Evolutionary conservation across 148 eudicot species (phyloP), one percentile per base, ranked within the genome.

Genomic region (Rhododendron molle): DNA sequence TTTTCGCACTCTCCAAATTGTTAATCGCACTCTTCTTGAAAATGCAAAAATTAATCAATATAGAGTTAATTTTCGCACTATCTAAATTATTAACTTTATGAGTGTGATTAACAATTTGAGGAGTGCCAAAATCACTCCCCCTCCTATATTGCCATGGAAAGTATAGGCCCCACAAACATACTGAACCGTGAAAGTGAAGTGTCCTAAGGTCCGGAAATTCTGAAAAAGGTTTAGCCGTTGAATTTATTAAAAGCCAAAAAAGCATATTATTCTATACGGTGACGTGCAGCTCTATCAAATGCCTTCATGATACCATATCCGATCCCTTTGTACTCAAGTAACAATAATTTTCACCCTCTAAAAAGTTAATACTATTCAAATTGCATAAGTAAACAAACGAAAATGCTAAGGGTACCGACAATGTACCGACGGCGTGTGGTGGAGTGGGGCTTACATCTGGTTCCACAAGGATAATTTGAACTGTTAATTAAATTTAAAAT

Each of bases 241-340:
- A 73, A 89, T 85, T 82, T 54, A 28, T 12, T 46, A 15, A 80
- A 43, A 14, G 26, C 72, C 58, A 78, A 44, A 47, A 40, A 23
- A 73, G 49, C 80, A 5, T 83, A 78, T 83, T 83, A 83, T 52
- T 23, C 50, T 77, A 40, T 44, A 21, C 28, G 50, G 80, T 77
- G 50, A 43, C 78, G 46, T 49, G 54, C 38, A 16, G 36, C 60
- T 26, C 15, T 50, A 26, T 50, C 46, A 50, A 47, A 26, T 6
- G 30, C 77, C 71, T 36, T n/a, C 78, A 83, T 86, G 58, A 84
- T 79, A 21, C 15, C 84, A 80, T 71, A 47, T 83, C 60, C 23
- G 60, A 54, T 54, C 89, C 86, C 88, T 85, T 85, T 85, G n/a
- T 89, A 67, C 60, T 14, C 58, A 89, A 87, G 91, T 83, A 85